Conservation (phyloP, 2,329 filamentous ascomycete genomes). For the Lachnellula subtilissima region DNA sequence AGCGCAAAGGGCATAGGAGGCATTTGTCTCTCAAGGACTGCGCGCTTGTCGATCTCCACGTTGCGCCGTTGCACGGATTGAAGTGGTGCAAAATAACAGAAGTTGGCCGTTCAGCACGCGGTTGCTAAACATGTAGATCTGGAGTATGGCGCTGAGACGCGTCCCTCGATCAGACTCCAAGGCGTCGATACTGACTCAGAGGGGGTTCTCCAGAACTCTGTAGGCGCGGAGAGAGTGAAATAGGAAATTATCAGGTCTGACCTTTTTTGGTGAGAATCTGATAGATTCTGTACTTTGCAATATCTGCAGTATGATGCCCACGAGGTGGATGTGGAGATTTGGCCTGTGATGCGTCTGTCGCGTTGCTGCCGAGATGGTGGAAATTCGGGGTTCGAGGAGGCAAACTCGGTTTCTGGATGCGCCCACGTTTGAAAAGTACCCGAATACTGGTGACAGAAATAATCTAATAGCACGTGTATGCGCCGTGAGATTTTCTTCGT, state of each 20-base stretch:
- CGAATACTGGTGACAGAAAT: conserved; percentile 8
- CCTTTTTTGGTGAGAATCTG: conserved; percentile 6
- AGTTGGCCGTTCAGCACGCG: conserved; percentile 14
- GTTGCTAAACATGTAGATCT: conserved; percentile 9
- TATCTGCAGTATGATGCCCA: conserved; percentile 1
- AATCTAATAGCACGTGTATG: conserved; percentile 17
- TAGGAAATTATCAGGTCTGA: conserved; percentile 17
- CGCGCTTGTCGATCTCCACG: conserved; percentile 17
- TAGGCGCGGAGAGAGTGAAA: conserved; percentile 6
- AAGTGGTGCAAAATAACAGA: conserved; percentile 6
- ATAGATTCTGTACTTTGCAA: neutral
- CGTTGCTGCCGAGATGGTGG: conserved; percentile 3
- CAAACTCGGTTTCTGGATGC: conserved; percentile 10
- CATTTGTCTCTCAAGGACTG: neutral
- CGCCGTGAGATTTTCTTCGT: conserved; percentile 5
- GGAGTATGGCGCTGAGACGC: conserved; percentile 13
- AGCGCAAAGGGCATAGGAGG: too few species aligned
- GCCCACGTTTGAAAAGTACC: conserved; percentile 8
- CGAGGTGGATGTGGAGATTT: conserved; percentile 5
- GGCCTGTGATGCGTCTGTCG: neutral
- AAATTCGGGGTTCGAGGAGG: neutral
- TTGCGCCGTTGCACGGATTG: conserved; percentile 21
- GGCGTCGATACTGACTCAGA: conserved; percentile 11
- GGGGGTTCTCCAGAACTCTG: neutral
- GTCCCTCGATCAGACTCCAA: conserved; percentile 12